Evolutionary conservation across 352 stramenopile genomes (phyloP).

Genomic region (Pythium periplocum): DNA sequence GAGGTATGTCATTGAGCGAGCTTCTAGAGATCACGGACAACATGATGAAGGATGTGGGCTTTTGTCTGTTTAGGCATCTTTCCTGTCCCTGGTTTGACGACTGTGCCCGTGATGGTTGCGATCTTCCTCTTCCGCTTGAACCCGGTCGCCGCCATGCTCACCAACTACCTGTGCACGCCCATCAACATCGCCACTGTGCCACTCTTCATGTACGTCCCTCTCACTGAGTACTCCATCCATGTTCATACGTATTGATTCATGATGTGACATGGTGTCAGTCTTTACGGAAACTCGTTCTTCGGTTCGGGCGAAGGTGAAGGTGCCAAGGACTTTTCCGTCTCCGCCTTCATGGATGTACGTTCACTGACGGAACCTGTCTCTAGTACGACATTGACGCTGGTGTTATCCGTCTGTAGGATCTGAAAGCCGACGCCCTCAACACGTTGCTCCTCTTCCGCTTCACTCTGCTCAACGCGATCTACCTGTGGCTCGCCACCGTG

Average conservation of each 20-base stretch:
- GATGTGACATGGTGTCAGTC: conserved; percentile 18
- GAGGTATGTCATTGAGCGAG: conserved; percentile 19
- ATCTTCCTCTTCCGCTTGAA: conserved; percentile 82
- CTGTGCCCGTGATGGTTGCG: conserved; percentile 62
- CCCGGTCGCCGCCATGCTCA: conserved; percentile 75
- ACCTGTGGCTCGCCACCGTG: conserved; percentile 69
- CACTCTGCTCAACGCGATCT: conserved; percentile 72
- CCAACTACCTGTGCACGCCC: conserved; percentile 74
- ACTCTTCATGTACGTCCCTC: conserved; percentile 61
- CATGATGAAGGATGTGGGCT: not conserved
- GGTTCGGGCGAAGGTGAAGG: conserved; percentile 26
- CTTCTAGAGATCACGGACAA: not conserved
- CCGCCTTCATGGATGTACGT: conserved; percentile 49
- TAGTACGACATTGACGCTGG: not conserved
- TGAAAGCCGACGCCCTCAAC: conserved; percentile 69
- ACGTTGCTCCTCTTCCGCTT: conserved; percentile 77
- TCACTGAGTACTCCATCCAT: not conserved
- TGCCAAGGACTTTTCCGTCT: conserved; percentile 58
- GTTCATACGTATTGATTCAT: not conserved
- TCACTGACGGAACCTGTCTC: too few relatives aligned
- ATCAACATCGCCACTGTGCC: conserved; percentile 74
- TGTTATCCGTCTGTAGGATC: conserved; percentile 20
- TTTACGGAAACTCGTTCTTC: conserved; percentile 55
- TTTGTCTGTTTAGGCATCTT: conserved; percentile 45
- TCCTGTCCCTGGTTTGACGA: conserved; percentile 71